These are phyloP conservation scores for Rhamnella rubrinervis DNA, from an alignment of 331 rosid genomes.

Conservation along the genomic window DNA sequence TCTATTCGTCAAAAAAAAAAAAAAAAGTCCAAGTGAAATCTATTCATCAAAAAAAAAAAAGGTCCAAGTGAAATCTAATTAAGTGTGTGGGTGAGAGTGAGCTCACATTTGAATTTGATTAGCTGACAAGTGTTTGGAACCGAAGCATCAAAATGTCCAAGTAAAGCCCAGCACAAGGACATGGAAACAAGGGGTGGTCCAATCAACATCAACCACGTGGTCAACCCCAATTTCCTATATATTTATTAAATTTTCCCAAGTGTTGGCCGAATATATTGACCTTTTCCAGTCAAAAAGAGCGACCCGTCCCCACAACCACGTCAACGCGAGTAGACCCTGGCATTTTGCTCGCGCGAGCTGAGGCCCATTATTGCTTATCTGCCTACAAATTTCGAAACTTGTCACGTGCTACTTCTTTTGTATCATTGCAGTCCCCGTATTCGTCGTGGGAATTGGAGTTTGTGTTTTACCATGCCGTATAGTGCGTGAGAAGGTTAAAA, in stretches of 20 bases:
- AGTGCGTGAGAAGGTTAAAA: no score
- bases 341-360: background rate
- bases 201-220: background rate
- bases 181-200: background rate
- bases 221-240: background rate
- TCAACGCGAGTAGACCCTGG: slow-evolving; percentile 2
- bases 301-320: background rate
- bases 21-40: no score
- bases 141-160: background rate
- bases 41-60: no score
- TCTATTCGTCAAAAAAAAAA: no score
- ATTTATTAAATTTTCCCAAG: background rate
- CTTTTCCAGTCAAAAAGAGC: slow-evolving; percentile 3
- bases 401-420: background rate
- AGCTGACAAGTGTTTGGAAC: background rate
- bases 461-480: no score
- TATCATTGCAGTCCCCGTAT: no score
- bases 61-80: no score
- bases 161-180: background rate
- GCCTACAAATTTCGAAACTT: no score
- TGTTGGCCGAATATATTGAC: slow-evolving; percentile 11
- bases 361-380: background rate
- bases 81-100: no score
- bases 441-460: no score
- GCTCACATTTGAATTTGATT: no score